Evolutionary conservation across 306 rosid genomes (phyloP).

Genomic region (Lathyrus sativus): DNA sequence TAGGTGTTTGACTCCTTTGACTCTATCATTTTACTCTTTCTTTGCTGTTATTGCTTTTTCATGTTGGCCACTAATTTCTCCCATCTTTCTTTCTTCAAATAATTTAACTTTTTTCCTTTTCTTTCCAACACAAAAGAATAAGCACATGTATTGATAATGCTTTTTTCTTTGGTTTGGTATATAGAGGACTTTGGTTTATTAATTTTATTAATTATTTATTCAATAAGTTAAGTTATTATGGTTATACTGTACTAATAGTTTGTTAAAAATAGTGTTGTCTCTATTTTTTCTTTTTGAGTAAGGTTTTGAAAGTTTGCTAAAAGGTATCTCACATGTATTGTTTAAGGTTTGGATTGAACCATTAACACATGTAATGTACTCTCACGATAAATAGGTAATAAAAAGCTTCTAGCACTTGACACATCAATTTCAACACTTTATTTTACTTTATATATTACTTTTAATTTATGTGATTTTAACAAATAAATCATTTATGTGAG

Average conservation of each 20-base stretch:
- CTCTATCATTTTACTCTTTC: constrained; percentile 4
- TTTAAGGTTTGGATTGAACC: too few species aligned
- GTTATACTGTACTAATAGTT: neutral
- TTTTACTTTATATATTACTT: too few species aligned
- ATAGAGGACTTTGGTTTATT: neutral
- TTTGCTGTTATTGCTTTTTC: neutral
- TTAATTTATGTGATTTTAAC: too few species aligned
- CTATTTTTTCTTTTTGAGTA: too few species aligned
- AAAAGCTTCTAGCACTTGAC: too few species aligned
- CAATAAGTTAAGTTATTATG: neutral
- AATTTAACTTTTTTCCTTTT: constrained; percentile 5
- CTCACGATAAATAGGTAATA: too few species aligned
- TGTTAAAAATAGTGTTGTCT: neutral
- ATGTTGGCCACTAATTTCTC: constrained; percentile 14
- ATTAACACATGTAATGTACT: too few species aligned
- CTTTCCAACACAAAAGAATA: neutral
- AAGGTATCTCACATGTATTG: too few species aligned
- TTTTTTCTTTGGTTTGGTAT: neutral
- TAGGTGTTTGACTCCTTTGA: constrained; percentile 26
- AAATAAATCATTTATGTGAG: too few species aligned
- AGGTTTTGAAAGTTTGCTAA: too few species aligned
- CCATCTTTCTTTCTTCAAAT: constrained; percentile 22
- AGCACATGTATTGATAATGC: neutral
- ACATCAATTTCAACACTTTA: too few species aligned
- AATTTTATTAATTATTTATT: neutral